A percentile compares a stretch with the other conserved stretches of the same genome.
phyloP scores from a whole-genome alignment of 495 filamentous ascomycete species.

The Aspergillus wentii region DNA sequence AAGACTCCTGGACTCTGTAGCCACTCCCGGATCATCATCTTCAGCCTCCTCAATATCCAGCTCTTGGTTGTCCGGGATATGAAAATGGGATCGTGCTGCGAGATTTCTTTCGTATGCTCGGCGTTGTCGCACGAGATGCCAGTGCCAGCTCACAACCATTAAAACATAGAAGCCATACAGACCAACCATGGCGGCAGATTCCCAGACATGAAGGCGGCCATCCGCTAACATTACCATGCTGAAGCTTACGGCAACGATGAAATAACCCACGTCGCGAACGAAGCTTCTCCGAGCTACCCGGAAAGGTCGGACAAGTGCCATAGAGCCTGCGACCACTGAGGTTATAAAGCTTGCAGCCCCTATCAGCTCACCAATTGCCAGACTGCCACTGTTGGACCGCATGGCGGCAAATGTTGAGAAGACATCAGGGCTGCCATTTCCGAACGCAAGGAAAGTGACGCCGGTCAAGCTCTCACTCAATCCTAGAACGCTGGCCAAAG shows the following conservation, averaged over 20 bases:
- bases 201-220: conserved; percentile 79
- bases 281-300: conserved; percentile 84
- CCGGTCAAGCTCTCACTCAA: conserved; percentile 96
- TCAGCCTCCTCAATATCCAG: conserved; percentile 64
- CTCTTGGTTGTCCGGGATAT: conserved; percentile 64
- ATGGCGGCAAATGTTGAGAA: conserved; percentile 99
- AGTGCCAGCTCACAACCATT: conserved; percentile 90
- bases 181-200: conserved; percentile 83
- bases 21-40: conserved; percentile 63
- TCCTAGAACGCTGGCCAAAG: conserved; percentile 78
- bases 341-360: conserved; percentile 97
- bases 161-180: conserved; percentile 90
- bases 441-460: conserved; percentile 95
- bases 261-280: conserved; percentile 89
- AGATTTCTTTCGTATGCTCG: conserved; percentile 57
- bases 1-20: conserved; percentile 47
- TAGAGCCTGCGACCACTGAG: conserved; percentile 94
- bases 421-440: conserved; percentile 98
- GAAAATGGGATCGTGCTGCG: conserved; percentile 68
- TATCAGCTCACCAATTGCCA: conserved; percentile 93
- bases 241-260: conserved; percentile 81
- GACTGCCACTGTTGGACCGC: conserved; percentile 89
- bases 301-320: conserved; percentile 93
- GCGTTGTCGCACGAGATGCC: conserved; percentile 62
- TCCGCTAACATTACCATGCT: conserved; percentile 86